These are phyloP conservation scores for Phytophthora sp. DNA, from an alignment of 352 stramenopile species.

Conservation along the genomic window DNA sequence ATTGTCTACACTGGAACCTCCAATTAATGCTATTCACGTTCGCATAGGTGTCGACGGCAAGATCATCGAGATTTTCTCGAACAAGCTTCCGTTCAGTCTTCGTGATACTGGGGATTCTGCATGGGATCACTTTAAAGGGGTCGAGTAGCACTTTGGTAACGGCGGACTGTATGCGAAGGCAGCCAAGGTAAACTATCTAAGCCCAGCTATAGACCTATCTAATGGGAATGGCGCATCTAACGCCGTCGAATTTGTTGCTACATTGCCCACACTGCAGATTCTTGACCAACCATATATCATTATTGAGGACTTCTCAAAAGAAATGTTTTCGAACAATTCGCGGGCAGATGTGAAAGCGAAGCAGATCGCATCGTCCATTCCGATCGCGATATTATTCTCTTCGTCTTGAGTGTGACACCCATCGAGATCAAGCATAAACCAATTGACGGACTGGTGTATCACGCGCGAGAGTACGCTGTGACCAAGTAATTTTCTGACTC, in stretches of 20 bases:
- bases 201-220: no score
- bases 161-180: constrained; percentile 13
- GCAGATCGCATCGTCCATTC: constrained; percentile 29
- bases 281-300: constrained; percentile 36
- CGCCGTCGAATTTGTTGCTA: no score
- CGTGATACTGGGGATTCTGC: constrained; percentile 27
- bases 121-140: constrained; percentile 40
- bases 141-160: constrained; percentile 37
- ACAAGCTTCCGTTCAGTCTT: constrained; percentile 38
- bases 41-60: constrained; percentile 27
- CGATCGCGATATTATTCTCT: constrained; percentile 32
- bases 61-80: constrained; percentile 37
- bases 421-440: constrained; percentile 33
- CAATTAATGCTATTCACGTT: constrained; percentile 32
- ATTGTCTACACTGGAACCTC: constrained; percentile 20
- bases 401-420: constrained; percentile 27
- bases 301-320: constrained; percentile 37
- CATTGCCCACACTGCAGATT: no score
- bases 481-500: constrained; percentile 43
- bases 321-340: constrained; percentile 37
- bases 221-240: no score
- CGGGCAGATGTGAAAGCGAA: constrained; percentile 33
- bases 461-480: constrained; percentile 38
- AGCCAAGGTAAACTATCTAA: constrained; percentile 7
- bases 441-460: constrained; percentile 27